Conservation (phyloP, 441 rosid genomes). For the Euphorbia celastroides region DNA sequence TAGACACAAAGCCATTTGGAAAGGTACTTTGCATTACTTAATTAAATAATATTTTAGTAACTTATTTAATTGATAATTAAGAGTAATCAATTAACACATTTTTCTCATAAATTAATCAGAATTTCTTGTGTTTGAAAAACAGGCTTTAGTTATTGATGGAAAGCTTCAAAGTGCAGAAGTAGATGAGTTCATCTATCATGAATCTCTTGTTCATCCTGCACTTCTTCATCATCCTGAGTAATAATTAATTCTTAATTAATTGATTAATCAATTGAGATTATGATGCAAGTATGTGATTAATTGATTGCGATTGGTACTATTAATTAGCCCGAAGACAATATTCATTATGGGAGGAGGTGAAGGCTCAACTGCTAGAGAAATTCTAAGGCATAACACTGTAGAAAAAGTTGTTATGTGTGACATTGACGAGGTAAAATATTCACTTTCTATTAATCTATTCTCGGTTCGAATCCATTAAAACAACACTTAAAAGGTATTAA, state of each 20-base stretch:
- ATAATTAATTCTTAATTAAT: background rate
- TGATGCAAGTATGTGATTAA: background rate
- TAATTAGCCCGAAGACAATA: conserved; percentile 58
- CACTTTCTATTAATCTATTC: too few species aligned
- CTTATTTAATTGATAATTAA: too few species aligned
- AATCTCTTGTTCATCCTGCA: conserved; percentile 83
- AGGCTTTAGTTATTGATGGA: conserved; percentile 90
- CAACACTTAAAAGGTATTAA: too few species aligned
- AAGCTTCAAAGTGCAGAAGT: conserved; percentile 96
- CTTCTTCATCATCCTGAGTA: conserved; percentile 69
- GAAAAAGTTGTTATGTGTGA: conserved; percentile 93
- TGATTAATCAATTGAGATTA: background rate
- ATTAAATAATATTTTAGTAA: too few species aligned
- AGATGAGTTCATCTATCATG: conserved; percentile 92
- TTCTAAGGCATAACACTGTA: conserved; percentile 57
- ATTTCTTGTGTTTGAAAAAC: too few species aligned
- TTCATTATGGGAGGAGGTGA: conserved; percentile 98
- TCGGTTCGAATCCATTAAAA: too few species aligned
- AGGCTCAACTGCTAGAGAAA: conserved; percentile 95
- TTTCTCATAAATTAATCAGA: too few species aligned
- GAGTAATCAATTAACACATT: too few species aligned
- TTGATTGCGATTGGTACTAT: too few species aligned
- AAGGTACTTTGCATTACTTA: conserved; percentile 28
- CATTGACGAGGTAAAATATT: conserved; percentile 87
- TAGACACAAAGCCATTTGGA: conserved; percentile 63